Base-by-base conservation (phyloP, 2,329 filamentous ascomycete genomes). In the Septoria linicola region DNA sequence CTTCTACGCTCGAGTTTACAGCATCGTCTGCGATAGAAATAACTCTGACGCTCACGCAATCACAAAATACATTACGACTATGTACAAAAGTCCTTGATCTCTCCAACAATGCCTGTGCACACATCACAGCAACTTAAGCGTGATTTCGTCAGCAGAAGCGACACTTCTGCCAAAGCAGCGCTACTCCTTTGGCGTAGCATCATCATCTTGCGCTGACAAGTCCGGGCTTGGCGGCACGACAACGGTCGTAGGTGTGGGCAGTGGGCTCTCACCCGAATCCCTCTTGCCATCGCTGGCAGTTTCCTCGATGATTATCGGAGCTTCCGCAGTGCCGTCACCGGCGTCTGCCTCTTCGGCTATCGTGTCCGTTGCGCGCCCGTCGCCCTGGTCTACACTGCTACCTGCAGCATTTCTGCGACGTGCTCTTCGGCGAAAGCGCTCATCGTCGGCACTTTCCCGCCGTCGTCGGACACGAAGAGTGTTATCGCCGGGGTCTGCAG, bases 361-460 rank as follows among this genome's bases (percentile, higher is more conserved):
- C 1, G 63, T 69, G 31, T 65, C 70, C 52, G 68, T 63, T 0
- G 70, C 66, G 10, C 42, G 42, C 19, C 32, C 42, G n/a, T 39
- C 43, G 1, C 64, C 49, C 10, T 54, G 51, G 39, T 66, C 67
- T n/a, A 61, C 62, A 27, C 68, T 69, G 4, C 52, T 63, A 47
- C 59, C 65, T 23, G 34, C 64, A n/a, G 52, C 62, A 30, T 43
- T 59, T 40, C 65, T 57, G 17, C 67, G 54, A 49, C 88, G 76
- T 57, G 87, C 73, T 61, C 89, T 75, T 35, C 88, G 74, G 57
- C 80, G 76, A 51, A 82, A 79, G 47, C 89, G 76, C 70, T 95
- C 89, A 58, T 89, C 87, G 61, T 93, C 88, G 1, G 88, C 88
- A 55, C 82, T 89, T 66, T 91, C 86, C 64, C 87, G 73, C 62